These are phyloP conservation scores for Suillus fuscotomentosus DNA, from an alignment of 768 basidiomycete species.

Conservation along the genomic window DNA sequence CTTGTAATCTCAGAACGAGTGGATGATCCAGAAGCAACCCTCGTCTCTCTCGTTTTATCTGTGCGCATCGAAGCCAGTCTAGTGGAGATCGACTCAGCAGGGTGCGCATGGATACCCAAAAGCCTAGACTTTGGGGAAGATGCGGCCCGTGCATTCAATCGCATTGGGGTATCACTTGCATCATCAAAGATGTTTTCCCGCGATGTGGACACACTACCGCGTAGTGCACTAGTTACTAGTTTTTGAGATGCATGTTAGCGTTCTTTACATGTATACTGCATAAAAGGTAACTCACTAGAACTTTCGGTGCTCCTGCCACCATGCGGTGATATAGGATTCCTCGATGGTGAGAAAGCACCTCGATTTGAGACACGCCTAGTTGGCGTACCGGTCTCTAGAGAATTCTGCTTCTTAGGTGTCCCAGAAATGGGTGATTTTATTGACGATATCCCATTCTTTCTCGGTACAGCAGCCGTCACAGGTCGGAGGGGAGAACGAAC, in stretches of 20 bases:
- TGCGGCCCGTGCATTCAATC: background rate
- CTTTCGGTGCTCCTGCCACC: background rate
- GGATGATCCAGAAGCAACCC: slow-evolving; percentile 1
- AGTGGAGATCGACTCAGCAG: background rate
- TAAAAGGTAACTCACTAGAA: background rate
- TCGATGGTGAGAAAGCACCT: slow-evolving; percentile 9
- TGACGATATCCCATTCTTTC: slow-evolving; percentile 7
- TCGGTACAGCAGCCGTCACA: background rate
- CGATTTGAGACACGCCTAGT: background rate
- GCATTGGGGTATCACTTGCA: background rate
- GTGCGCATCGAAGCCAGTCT: background rate
- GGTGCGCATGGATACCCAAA: background rate
- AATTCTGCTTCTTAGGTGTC: background rate
- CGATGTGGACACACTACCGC: background rate
- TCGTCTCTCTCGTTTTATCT: background rate
- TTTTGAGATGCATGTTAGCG: background rate
- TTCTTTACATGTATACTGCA: background rate
- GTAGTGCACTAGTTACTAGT: background rate
- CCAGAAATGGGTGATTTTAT: slow-evolving; percentile 12
- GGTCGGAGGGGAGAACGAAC: slow-evolving; percentile 1
- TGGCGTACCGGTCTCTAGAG: background rate
- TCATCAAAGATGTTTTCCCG: slow-evolving; percentile 1
- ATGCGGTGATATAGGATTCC: background rate
- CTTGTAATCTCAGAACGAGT: background rate
- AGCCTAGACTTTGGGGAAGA: background rate